These are phyloP conservation scores for Andrographis paniculata DNA, from an alignment of 305 asterid genomes.

Conservation along the genomic window DNA sequence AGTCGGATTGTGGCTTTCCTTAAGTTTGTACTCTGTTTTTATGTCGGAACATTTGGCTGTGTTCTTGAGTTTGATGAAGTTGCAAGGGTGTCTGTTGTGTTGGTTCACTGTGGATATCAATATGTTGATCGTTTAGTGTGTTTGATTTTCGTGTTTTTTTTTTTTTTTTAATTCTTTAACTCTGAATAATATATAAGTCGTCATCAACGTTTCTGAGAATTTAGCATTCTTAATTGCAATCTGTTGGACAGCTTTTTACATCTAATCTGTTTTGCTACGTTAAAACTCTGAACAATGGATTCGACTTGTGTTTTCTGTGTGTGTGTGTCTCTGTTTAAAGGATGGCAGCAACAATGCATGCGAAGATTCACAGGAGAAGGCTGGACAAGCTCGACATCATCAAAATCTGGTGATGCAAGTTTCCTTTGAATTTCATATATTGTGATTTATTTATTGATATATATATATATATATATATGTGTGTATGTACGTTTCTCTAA, in stretches of 20 bases:
- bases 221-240: too few relatives aligned
- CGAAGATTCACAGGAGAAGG: slow-evolving; percentile 58
- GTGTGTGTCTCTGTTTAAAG: slow-evolving; percentile 37
- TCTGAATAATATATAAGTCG: too few relatives aligned
- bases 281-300: slow-evolving; percentile 3
- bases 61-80: too few relatives aligned
- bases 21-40: too few relatives aligned
- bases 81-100: too few relatives aligned
- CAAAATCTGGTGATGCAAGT: slow-evolving; percentile 52
- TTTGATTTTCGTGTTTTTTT: not conserved
- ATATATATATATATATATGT: too few relatives aligned
- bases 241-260: too few relatives aligned
- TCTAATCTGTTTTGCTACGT: not conserved
- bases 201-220: too few relatives aligned
- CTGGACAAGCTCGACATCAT: slow-evolving; percentile 66
- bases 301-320: slow-evolving; percentile 6
- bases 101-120: too few relatives aligned
- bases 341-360: slow-evolving; percentile 95
- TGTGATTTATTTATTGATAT: not conserved
- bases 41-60: too few relatives aligned
- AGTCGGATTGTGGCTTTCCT: too few relatives aligned
- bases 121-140: not conserved
- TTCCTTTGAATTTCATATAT: not conserved
- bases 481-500: slow-evolving; percentile 10
- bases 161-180: too few relatives aligned